A percentile compares a stretch with the other conserved stretches of the same genome.
These are phyloP conservation scores for Sequoiadendron giganteum DNA, from an alignment of 75 land plant genomes.

Conservation along the genomic window DNA sequence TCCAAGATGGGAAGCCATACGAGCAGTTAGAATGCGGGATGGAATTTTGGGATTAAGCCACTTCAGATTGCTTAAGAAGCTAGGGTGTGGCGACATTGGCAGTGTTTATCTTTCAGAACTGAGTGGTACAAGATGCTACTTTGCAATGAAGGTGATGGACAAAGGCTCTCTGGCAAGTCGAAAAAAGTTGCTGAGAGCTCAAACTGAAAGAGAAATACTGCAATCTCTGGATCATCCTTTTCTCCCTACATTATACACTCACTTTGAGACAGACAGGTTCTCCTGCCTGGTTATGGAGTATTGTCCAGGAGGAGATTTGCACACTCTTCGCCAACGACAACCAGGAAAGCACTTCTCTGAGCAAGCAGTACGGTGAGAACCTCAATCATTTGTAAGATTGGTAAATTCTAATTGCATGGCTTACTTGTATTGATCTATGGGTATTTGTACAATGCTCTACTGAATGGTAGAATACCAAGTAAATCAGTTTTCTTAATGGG, in stretches of 20 bases:
- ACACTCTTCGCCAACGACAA: slow-evolving; percentile 60
- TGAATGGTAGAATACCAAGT: not conserved
- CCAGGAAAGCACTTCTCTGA: slow-evolving; percentile 62
- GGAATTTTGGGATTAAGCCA: slow-evolving; percentile 51
- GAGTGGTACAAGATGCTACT: slow-evolving; percentile 43
- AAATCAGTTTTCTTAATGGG: not conserved
- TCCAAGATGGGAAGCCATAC: slow-evolving; percentile 65
- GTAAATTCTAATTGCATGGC: not conserved
- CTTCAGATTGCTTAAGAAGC: slow-evolving; percentile 45
- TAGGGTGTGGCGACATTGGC: slow-evolving; percentile 75
- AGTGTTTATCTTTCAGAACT: slow-evolving; percentile 64
- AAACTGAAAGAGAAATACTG: slow-evolving; percentile 61
- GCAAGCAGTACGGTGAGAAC: slow-evolving; percentile 47
- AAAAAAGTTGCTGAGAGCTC: slow-evolving; percentile 47
- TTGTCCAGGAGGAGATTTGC: slow-evolving; percentile 70
- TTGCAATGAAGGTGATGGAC: slow-evolving; percentile 79
- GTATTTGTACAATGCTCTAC: not conserved
- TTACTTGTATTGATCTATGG: not conserved
- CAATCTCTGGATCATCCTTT: slow-evolving; percentile 64
- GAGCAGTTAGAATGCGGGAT: slow-evolving; percentile 28
- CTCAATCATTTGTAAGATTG: slow-evolving; percentile 1
- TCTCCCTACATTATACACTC: slow-evolving; percentile 63
- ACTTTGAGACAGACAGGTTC: slow-evolving; percentile 69
- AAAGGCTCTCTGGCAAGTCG: slow-evolving; percentile 60
- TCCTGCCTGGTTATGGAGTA: slow-evolving; percentile 73